Evolutionary conservation across 2,329 filamentous ascomycete species (phyloP), one percentile per base, ranked within the genome.

Genomic region (Daldinia eschscholtzii): DNA sequence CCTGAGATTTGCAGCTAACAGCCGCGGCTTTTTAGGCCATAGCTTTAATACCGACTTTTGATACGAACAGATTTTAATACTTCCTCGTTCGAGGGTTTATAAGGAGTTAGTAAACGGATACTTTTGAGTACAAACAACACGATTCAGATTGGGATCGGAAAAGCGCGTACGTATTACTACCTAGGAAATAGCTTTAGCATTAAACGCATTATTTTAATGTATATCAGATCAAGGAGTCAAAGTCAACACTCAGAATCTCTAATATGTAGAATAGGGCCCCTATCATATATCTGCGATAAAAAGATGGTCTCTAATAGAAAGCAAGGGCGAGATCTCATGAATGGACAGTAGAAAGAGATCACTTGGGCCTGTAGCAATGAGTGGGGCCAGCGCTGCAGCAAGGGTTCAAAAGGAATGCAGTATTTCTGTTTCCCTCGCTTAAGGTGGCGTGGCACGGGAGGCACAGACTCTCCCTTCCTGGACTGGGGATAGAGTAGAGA

Each of bases 381-480:
- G 37, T 55, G 61, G 55, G 61, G 44, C 15, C n/a, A 4, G 35
- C n/a, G 33, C 42, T 52, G 23, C 18, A 46, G 46, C 55, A 59
- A 64, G 61, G 61, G 37, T 64, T 10, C n/a, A 35, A 55, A 9
- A 13, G 33, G 52, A 55, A 23, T 23, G 52, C 50, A 55, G 50
- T 30, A 50, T 23, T 55, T 37, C 50, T 20, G 50, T 35, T 55
- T 6, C 12, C 10, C 28, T 63, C 52, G 60, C 30, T 57, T 57
- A 62, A 5, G 35, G 35, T 13, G 7, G 30, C 28, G 15, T n/a
- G 20, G 30, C 41, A 41, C 46, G 20, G 37, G 46, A 52, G 46
- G 46, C 60, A 53, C 48, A 39, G 48, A 30, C 37, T 44, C 26
- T 50, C 30, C 18, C 18, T 35, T 53, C 48, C 10, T 35, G 48